Percentiles rank a stretch among this genome's conserved stretches.
These are phyloP conservation scores for Papiliotrema terrestris DNA, from an alignment of 1,284 basidiomycete species.

Conservation along the genomic window DNA sequence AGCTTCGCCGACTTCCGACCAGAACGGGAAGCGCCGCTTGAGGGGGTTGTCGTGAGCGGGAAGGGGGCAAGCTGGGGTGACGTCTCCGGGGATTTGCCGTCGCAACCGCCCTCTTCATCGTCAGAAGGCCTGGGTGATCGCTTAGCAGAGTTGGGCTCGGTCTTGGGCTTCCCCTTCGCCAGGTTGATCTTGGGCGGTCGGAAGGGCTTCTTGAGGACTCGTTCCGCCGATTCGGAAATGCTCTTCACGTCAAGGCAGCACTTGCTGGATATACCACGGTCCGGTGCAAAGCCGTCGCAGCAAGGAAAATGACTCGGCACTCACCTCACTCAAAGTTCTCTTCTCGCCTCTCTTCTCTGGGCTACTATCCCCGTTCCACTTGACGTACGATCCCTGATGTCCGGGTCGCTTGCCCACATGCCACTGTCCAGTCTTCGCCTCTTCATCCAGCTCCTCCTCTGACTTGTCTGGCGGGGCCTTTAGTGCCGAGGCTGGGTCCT, in stretches of 20 bases:
- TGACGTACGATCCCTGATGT: constrained; percentile 31
- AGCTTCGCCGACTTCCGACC: background rate
- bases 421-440: constrained; percentile 21
- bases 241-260: constrained; percentile 9
- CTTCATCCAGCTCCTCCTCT: background rate
- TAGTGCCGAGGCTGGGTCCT: too few species aligned
- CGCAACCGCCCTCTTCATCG: too few species aligned
- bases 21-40: background rate
- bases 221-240: constrained; percentile 16
- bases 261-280: background rate
- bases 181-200: constrained; percentile 20
- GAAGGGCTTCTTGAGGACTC: constrained; percentile 41
- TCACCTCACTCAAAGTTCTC: constrained; percentile 18
- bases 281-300: background rate
- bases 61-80: background rate
- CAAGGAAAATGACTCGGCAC: constrained; percentile 2
- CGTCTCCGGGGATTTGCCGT: too few species aligned
- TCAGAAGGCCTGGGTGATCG: too few species aligned
- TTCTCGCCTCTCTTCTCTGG: constrained; percentile 5
- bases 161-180: background rate
- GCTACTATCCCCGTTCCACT: constrained; percentile 1
- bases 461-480: too few species aligned
- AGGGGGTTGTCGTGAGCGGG: background rate
- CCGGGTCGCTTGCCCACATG: constrained; percentile 35
- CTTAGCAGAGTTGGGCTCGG: too few species aligned